Evolutionary conservation across 768 basidiomycete genomes (phyloP).

Genomic region (Serendipita indica): DNA sequence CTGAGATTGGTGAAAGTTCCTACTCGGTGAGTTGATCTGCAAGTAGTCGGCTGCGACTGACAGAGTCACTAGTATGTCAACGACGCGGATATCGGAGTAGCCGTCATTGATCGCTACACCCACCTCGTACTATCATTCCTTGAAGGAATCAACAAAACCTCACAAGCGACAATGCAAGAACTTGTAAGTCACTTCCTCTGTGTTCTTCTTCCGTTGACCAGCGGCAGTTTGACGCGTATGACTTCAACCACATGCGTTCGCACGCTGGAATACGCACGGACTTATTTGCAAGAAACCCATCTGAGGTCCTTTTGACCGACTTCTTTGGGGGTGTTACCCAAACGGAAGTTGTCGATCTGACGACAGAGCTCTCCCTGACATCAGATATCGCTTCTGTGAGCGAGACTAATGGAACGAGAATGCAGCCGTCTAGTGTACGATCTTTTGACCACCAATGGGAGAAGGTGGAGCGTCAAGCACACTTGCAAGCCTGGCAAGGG

Average conservation of each 20-base stretch:
- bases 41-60: not conserved
- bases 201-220: not conserved
- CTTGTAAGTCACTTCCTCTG: slow-evolving; percentile 33
- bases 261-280: slow-evolving; percentile 81
- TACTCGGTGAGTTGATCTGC: slow-evolving; percentile 54
- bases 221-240: slow-evolving; percentile 66
- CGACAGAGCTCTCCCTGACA: no score
- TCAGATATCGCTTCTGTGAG: no score
- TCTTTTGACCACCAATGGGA: no score
- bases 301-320: slow-evolving; percentile 45
- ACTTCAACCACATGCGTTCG: slow-evolving; percentile 59
- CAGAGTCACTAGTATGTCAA: slow-evolving; percentile 56
- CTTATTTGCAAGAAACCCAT: slow-evolving; percentile 52
- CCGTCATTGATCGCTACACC: slow-evolving; percentile 89
- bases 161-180: slow-evolving; percentile 61
- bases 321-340: slow-evolving; percentile 83
- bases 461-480: no score
- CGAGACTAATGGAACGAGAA: no score
- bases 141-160: slow-evolving; percentile 87
- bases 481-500: no score
- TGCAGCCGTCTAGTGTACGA: no score
- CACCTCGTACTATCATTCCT: slow-evolving; percentile 84
- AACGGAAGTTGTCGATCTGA: slow-evolving; percentile 41
- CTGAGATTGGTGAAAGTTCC: slow-evolving; percentile 71
- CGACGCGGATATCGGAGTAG: slow-evolving; percentile 87